These are phyloP conservation scores for Teratosphaeria epicoccoides DNA, from an alignment of 2,329 filamentous ascomycete species.

Conservation along the genomic window DNA sequence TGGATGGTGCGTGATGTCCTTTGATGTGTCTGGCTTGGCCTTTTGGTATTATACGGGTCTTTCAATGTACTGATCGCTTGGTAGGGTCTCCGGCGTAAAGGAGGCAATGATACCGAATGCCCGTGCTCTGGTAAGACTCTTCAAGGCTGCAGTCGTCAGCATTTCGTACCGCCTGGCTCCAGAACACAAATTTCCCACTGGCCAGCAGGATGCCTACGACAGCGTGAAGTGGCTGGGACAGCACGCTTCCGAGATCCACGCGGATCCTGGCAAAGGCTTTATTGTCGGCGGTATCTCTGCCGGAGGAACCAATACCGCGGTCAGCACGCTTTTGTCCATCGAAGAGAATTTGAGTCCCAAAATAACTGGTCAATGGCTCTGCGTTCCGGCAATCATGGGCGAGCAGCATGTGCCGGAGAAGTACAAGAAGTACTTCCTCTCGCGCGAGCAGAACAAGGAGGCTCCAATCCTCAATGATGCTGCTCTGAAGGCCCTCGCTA, in stretches of 20 bases:
- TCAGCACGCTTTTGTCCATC: conserved; percentile 29
- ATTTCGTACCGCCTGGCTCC: conserved; percentile 38
- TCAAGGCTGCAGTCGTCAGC: conserved; percentile 34
- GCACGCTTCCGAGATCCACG: conserved; percentile 30
- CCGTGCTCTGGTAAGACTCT: conserved; percentile 17
- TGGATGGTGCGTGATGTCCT: conserved; percentile 11
- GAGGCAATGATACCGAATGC: conserved; percentile 17
- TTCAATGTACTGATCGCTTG: neutral
- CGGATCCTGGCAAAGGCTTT: conserved; percentile 36
- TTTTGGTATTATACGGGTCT: neutral
- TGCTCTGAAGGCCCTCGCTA: conserved; percentile 8
- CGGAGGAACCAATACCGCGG: conserved; percentile 32
- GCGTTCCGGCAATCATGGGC: conserved; percentile 30
- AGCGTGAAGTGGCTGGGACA: conserved; percentile 34
- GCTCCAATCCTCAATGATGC: conserved; percentile 24
- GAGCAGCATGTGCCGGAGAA: conserved; percentile 26
- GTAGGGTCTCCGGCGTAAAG: conserved; percentile 19
- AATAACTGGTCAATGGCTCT: conserved; percentile 37
- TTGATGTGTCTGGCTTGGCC: neutral
- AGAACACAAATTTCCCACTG: conserved; percentile 36
- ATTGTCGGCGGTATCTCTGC: conserved; percentile 41
- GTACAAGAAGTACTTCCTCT: conserved; percentile 32
- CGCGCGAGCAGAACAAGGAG: conserved; percentile 33
- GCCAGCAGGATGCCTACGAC: conserved; percentile 37
- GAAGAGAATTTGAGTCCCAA: conserved; percentile 33